These are phyloP conservation scores for Rhizopogon parksii DNA, from an alignment of 1,284 basidiomycete genomes.

Conservation along the genomic window DNA sequence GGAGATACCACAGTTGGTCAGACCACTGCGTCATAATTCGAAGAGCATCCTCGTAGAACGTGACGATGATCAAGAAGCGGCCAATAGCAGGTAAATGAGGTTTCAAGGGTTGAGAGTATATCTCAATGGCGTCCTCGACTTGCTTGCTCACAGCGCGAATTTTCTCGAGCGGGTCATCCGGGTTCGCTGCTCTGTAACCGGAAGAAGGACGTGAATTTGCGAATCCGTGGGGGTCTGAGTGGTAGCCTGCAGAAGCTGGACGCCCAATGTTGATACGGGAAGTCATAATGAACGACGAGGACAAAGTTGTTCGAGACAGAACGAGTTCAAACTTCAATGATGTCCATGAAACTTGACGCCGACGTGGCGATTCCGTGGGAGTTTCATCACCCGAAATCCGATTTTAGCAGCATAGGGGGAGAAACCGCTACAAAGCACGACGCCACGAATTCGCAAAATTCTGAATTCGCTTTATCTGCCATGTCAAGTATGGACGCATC, in stretches of 20 bases:
- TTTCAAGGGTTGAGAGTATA: slow-evolving; percentile 88
- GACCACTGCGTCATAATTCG: slow-evolving; percentile 92
- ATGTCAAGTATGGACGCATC: neutral
- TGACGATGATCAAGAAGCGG: slow-evolving; percentile 96
- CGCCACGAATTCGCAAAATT: neutral
- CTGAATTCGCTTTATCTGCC: too few species aligned
- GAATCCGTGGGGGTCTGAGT: slow-evolving; percentile 67
- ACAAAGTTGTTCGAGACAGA: too few species aligned
- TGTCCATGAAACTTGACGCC: neutral
- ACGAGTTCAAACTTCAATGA: neutral
- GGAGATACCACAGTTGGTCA: slow-evolving; percentile 96
- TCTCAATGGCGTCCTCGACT: slow-evolving; percentile 90
- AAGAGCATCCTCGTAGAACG: slow-evolving; percentile 95
- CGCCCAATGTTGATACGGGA: slow-evolving; percentile 79
- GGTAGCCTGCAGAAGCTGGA: slow-evolving; percentile 50
- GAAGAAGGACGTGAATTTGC: slow-evolving; percentile 59
- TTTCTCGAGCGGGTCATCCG: slow-evolving; percentile 81
- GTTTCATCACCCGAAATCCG: neutral
- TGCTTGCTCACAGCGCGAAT: slow-evolving; percentile 71
- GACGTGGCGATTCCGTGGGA: slow-evolving; percentile 2
- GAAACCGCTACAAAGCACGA: too few species aligned
- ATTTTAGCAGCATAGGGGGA: neutral
- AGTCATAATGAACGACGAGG: slow-evolving; percentile 47
- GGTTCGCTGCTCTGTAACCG: slow-evolving; percentile 70
- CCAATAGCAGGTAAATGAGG: slow-evolving; percentile 94